Percentiles rank a stretch among this genome's conserved stretches.
Evolutionary conservation across 2,329 filamentous ascomycete species (phyloP).

Genomic region (Apiospora pterosperma): DNA sequence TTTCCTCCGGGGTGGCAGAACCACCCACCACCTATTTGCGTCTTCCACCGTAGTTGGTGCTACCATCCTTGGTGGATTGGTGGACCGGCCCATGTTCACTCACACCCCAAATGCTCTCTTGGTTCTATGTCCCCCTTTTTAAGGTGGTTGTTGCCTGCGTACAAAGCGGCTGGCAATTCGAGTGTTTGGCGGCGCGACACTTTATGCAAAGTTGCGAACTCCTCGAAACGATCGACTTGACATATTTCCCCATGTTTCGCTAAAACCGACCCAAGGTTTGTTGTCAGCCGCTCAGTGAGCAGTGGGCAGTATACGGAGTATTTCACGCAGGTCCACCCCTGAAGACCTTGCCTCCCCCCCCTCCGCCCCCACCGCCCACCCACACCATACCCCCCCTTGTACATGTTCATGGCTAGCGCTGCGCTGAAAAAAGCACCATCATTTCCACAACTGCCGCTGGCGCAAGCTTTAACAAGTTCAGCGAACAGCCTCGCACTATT

Average conservation of each 20-base stretch:
- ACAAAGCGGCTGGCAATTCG: not conserved
- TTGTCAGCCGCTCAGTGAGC: not conserved
- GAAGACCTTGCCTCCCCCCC: not conserved
- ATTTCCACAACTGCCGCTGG: conserved; percentile 5
- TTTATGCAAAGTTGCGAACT: not conserved
- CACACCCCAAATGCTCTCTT: not conserved
- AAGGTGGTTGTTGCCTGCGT: not conserved
- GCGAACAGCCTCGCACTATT: not conserved
- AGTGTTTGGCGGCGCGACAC: not conserved
- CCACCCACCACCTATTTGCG: not conserved
- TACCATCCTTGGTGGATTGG: not conserved
- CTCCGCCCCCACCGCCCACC: not conserved
- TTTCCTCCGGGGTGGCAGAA: not conserved
- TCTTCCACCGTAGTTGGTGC: not conserved
- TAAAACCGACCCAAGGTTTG: not conserved
- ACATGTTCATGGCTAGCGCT: not conserved
- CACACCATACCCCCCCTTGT: not conserved
- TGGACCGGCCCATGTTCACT: not conserved
- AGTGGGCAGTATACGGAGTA: not conserved
- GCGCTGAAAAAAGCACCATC: conserved; percentile 1
- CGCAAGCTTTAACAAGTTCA: not conserved
- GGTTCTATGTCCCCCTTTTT: not conserved
- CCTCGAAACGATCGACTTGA: not conserved
- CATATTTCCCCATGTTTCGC: conserved; percentile 1
- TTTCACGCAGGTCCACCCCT: not conserved